Evolutionary conservation across 2,329 filamentous ascomycete species (phyloP), one percentile per base, ranked within the genome.

Genomic region (Trichoderma sp.): DNA sequence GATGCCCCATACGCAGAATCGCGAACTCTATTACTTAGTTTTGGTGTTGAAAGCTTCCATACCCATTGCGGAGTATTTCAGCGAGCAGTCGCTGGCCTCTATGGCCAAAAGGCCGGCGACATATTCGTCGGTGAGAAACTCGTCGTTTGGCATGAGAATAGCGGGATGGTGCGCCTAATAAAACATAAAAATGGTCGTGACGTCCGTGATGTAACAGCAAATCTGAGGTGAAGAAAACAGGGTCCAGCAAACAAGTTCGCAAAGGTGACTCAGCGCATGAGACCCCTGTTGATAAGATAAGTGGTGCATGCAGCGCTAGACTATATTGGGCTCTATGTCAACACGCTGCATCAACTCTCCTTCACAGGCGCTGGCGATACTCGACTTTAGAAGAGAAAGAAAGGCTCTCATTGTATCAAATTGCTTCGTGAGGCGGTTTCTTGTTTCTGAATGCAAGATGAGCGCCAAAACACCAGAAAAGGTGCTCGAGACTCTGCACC

Each of bases 31-130:
- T 75, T 81, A 86, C 84, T 86, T 85, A 73, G 84, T 84, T 73
- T 82, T 75, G 43, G 74, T 69, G 62, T 75, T 77, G 74, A 89
- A 91, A 21, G 91, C 92, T 67, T 92, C 87, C 71, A 94, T 82
- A 11, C 93, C 93, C 76, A 93, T 84, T 7, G 90, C 82, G 0
- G 92, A 91, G 78, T 94, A 96, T 75, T 88, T 91, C 58, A 91
- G 81, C 3, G 91, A 91, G 74, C 86, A 91, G 69, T 91, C 88
- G 70, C 86, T 89, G 14, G 94, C 94, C 79, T 97, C 94, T 73
- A 91, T 88, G 62, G 89, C 88, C 43, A 98, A 84, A n/a, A 97
- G 83, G 59, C 86, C 86, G 19, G 93, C 93, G 72, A 97, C 89
- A 75, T 94, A 93, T 63, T 93, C 91, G 77, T 96, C 92, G 24